Conservation (phyloP, 768 basidiomycete species). For the Russula griseocarnosa region DNA sequence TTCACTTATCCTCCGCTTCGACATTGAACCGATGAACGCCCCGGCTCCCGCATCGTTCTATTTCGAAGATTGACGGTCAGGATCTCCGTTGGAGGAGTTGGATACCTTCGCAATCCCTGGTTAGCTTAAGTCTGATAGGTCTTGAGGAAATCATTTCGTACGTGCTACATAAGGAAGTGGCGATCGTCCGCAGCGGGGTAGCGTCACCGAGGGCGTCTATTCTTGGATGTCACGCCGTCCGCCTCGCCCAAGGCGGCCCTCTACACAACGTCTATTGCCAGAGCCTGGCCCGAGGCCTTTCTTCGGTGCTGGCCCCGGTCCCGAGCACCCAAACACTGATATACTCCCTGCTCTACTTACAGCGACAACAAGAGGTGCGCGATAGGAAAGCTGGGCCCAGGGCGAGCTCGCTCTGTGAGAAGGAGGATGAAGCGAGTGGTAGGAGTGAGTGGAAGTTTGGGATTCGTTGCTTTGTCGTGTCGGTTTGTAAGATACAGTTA, state of each 20-base stretch:
- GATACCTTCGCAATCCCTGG: too few species aligned
- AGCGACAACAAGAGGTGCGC: constrained; percentile 12
- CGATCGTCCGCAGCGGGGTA: constrained; percentile 28
- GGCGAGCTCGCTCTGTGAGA: constrained; percentile 54
- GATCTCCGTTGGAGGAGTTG: background rate
- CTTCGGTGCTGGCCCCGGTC: background rate
- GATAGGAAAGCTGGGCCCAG: constrained; percentile 40
- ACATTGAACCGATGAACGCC: constrained; percentile 30
- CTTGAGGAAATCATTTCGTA: background rate
- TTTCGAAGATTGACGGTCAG: constrained; percentile 8
- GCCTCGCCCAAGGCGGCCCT: background rate
- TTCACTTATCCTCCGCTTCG: constrained; percentile 1
- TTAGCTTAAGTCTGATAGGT: too few species aligned
- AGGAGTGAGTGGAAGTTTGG: background rate
- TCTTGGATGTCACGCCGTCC: background rate
- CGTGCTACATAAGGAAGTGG: constrained; percentile 25
- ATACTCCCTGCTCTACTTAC: background rate
- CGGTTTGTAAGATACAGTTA: too few species aligned
- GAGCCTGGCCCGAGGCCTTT: background rate
- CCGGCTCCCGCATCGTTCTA: constrained; percentile 13
- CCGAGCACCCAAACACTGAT: background rate
- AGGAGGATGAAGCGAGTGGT: constrained; percentile 44
- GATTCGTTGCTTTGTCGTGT: too few species aligned
- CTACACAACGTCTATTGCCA: too few species aligned
- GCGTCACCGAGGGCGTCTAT: constrained; percentile 17